Conservation (phyloP, 306 rosid species). For the Casuarina equisetifolia region DNA sequence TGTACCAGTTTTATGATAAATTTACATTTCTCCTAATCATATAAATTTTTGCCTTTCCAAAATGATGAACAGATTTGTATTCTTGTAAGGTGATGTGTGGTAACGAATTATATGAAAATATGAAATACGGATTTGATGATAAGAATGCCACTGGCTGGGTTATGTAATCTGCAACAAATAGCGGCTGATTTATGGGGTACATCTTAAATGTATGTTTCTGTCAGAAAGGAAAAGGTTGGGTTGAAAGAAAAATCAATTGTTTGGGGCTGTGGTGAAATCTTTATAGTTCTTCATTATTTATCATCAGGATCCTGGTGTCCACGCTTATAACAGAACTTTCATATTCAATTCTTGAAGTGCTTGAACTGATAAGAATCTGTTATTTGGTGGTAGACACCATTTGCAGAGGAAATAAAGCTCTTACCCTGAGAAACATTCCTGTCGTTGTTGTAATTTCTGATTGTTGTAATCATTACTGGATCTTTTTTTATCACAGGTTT, state of each 20-base stretch:
- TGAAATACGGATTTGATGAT: too few relatives aligned
- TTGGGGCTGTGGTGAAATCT: background rate
- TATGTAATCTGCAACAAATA: too few relatives aligned
- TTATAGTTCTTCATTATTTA: background rate
- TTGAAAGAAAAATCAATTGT: too few relatives aligned
- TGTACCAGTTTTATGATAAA: background rate
- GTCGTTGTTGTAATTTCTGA: background rate
- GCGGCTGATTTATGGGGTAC: too few relatives aligned
- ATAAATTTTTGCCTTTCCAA: too few relatives aligned
- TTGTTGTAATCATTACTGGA: constrained; percentile 5
- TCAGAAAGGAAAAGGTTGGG: background rate
- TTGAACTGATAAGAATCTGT: background rate
- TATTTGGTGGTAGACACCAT: background rate
- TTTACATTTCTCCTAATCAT: too few relatives aligned
- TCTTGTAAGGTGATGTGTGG: background rate
- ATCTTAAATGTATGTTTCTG: background rate
- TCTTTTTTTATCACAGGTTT: constrained; percentile 62
- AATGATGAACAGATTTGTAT: too few relatives aligned
- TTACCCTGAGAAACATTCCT: background rate
- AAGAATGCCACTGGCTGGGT: background rate
- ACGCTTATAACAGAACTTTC: background rate
- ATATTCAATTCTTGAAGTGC: background rate
- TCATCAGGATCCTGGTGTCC: background rate
- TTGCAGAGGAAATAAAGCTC: background rate
- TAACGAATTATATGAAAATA: too few relatives aligned